Percentiles rank a stretch among this genome's conserved stretches.
Conservation (phyloP, 164 flowering plant species). For the Cinnamomum chago region DNA sequence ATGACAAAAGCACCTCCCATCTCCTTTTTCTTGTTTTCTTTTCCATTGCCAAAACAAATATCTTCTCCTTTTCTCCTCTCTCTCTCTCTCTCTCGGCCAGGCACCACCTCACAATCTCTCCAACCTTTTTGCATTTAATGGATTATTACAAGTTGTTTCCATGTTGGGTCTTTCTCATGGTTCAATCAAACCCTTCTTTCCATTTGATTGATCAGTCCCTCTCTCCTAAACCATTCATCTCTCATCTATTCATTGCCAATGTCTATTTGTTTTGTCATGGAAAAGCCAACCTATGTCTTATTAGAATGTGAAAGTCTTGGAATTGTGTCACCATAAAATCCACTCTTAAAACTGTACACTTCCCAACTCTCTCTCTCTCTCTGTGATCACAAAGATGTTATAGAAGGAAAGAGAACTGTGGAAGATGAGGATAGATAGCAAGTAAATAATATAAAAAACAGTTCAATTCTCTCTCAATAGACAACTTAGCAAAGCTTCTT, state of each 20-base stretch:
- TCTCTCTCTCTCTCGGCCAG: conserved; percentile 7
- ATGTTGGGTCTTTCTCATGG: background rate
- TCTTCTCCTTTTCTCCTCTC: background rate
- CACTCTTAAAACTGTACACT: no score
- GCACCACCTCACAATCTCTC: conserved; percentile 12
- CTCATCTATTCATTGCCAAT: conserved; percentile 9
- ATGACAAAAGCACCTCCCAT: conserved; percentile 11
- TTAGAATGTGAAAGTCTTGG: conserved; percentile 9
- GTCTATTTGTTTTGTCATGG: conserved; percentile 7
- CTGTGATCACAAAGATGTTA: conserved; percentile 4
- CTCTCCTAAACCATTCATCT: conserved; percentile 1
- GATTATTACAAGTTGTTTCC: conserved; percentile 3
- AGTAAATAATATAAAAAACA: background rate
- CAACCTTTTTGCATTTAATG: conserved; percentile 23
- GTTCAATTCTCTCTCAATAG: background rate
- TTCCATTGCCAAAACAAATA: background rate
- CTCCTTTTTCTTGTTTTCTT: background rate
- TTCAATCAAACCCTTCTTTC: background rate
- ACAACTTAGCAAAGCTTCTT: no score
- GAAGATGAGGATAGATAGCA: no score
- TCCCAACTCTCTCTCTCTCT: background rate
- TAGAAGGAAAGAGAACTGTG: background rate
- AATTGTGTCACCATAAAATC: conserved; percentile 12
- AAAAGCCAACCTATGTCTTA: conserved; percentile 38
- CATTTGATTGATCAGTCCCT: background rate